phyloP scores from a whole-genome alignment of 2,329 filamentous ascomycete genomes.

The Pezicula carpinea region DNA sequence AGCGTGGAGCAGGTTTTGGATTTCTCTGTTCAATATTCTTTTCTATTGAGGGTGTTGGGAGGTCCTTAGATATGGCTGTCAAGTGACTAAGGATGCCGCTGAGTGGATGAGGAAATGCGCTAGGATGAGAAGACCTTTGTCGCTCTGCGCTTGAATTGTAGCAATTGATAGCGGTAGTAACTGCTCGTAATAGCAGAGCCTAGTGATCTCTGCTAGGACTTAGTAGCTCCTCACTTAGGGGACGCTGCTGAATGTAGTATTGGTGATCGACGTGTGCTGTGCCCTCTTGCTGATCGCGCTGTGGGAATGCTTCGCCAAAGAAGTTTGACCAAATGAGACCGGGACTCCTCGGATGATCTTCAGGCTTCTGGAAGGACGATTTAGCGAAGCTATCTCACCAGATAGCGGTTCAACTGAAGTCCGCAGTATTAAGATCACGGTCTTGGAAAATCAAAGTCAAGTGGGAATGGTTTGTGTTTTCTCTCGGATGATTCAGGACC shows the following conservation, averaged over 20 bases:
- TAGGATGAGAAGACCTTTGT: no score
- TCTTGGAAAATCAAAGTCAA: constrained; percentile 23
- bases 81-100: no score
- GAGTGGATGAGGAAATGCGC: no score
- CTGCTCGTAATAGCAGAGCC: not conserved
- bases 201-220: not conserved
- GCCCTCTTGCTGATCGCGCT: constrained; percentile 1
- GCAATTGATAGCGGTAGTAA: no score
- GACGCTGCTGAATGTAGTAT: constrained; percentile 3
- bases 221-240: no score
- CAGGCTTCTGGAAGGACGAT: constrained; percentile 25
- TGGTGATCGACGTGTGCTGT: not conserved
- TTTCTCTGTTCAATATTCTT: no score
- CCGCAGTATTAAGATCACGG: constrained; percentile 18
- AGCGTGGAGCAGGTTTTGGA: not conserved
- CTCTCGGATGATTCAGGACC: constrained; percentile 21
- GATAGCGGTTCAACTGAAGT: constrained; percentile 22
- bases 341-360: constrained; percentile 13
- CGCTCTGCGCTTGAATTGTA: no score
- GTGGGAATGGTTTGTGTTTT: constrained; percentile 27
- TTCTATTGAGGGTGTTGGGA: no score
- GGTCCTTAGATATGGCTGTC: no score
- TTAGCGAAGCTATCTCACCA: constrained; percentile 19
- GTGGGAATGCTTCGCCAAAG: constrained; percentile 4
- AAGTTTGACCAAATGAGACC: constrained; percentile 17